Base-by-base conservation (phyloP, 2,329 filamentous ascomycete genomes). In the Graphilbum ipis-grandicollis region DNA sequence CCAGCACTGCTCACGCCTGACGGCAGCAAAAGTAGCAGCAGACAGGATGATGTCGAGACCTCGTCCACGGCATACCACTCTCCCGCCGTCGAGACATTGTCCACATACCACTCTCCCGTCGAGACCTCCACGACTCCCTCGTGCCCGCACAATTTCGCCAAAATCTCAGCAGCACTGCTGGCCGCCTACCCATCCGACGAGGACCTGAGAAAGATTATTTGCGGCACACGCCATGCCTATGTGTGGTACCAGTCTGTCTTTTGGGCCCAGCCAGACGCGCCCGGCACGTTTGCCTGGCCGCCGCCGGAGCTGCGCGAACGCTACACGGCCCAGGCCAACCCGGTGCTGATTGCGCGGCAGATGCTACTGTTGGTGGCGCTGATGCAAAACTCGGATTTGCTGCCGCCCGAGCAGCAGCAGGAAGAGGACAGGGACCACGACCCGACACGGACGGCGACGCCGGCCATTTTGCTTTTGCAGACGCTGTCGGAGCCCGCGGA, bases 61-160 rank as follows among this genome's bases (percentile, higher is more conserved):
- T n/a, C n/a, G n/a, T n/a, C n/a, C n/a, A n/a, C n/a, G n/a, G n/a
- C n/a, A n/a, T n/a, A n/a, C n/a, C n/a, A n/a, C n/a, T n/a, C n/a
- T n/a, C n/a, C n/a, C n/a, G n/a, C n/a, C n/a, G n/a, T n/a, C n/a
- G n/a, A n/a, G n/a, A n/a, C n/a, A n/a, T n/a, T n/a, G n/a, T n/a
- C n/a, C n/a, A n/a, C n/a, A n/a, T n/a, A n/a, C n/a, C n/a, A n/a
- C n/a, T n/a, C n/a, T n/a, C n/a, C n/a, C n/a, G n/a, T n/a, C n/a
- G n/a, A n/a, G n/a, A n/a, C n/a, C n/a, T n/a, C n/a, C n/a, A n/a
- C 57, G 57, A 35, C 50, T 14, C 37, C 44, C 0, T 51, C 53
- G 4, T 49, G 46, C 30, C 44, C 53, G 5, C 36, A 41, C 9
- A 34, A 40, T 2, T 26, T 47, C 2, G 8, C 23, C 8, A 7